Base-by-base conservation (phyloP, 2,329 filamentous ascomycete species). In the Microdochium nivale region DNA sequence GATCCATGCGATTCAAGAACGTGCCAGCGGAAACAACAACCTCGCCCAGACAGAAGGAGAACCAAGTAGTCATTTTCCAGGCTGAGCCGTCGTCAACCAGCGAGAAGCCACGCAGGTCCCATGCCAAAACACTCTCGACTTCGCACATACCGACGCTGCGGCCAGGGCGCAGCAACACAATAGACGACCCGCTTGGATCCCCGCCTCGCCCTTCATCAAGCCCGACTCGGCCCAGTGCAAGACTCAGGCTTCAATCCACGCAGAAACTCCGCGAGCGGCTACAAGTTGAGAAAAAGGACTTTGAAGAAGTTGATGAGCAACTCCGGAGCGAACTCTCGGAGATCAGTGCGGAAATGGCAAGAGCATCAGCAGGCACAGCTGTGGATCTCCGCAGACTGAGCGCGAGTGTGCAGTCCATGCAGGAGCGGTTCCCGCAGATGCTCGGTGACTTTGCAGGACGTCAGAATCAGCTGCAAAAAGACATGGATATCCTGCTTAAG, bases 261-360 rank as follows among this genome's bases (percentile, higher is more conserved):
- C 86, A 87, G 59, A 91, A 87, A 64, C 73, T 92, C 21, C 87
- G 91, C 19, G 91, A 96, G 70, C 85, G 92, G 32, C 76, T 96
- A 1, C 86, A 92, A 60, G 84, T 81, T 48, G 90, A 96, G 65
- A 90, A 90, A 67, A 83, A 80, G 51, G 80, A 84, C 0, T 81
- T 91, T 16, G 81, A 83, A 4, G 81, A 84, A 9, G 83, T 85
- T 0, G 88, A 91, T 55, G 76, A 78, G 2, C 79, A 79, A 3
- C 69, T 96, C 14, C 82, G 86, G 65, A 80, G 82, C 3, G 91
- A 96, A 64, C 74, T 96, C 9, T 81, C 81, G 49, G 86, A 86
- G 56, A 92, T 96, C 59, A 81, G 87, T 1, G 83, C 89, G 53
- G 90, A 96, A 65, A 81, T 96, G 71, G 83, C 83, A 21, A 74